A percentile compares a stretch with the other conserved stretches of the same genome.
phyloP scores from a whole-genome alignment of 2,329 filamentous ascomycete genomes.

The Neonectria sp. region DNA sequence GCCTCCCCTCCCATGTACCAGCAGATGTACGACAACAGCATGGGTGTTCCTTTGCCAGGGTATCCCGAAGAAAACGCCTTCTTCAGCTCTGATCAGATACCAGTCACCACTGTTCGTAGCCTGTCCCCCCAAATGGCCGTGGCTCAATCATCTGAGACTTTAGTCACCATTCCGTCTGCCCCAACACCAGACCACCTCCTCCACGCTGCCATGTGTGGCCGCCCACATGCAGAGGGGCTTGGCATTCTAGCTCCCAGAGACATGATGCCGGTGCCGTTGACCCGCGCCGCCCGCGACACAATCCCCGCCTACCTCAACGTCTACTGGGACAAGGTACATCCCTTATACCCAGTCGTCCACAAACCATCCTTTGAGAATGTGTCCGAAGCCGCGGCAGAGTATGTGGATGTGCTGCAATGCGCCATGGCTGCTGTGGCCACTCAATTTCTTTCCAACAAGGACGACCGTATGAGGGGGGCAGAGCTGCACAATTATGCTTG shows the following conservation, averaged over 20 bases:
- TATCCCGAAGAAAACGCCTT: slow-evolving; percentile 56
- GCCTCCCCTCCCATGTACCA: slow-evolving; percentile 52
- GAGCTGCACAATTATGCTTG: slow-evolving; percentile 67
- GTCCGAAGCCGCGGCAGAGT: slow-evolving; percentile 49
- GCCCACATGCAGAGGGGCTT: slow-evolving; percentile 59
- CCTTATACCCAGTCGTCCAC: slow-evolving; percentile 66
- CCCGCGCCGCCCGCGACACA: slow-evolving; percentile 57
- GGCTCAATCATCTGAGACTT: slow-evolving; percentile 63
- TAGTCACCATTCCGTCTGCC: slow-evolving; percentile 62
- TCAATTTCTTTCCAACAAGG: slow-evolving; percentile 63
- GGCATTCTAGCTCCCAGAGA: slow-evolving; percentile 50
- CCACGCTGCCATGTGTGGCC: slow-evolving; percentile 55
- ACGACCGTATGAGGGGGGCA: slow-evolving; percentile 65
- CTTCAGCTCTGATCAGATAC: slow-evolving; percentile 55
- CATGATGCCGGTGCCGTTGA: slow-evolving; percentile 52
- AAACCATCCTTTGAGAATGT: slow-evolving; percentile 60
- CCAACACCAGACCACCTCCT: slow-evolving; percentile 53
- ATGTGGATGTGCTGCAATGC: slow-evolving; percentile 61
- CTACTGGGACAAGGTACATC: slow-evolving; percentile 68
- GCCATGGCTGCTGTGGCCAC: slow-evolving; percentile 72
- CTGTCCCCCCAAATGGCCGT: slow-evolving; percentile 63
- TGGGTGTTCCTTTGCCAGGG: slow-evolving; percentile 51
- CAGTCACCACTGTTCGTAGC: slow-evolving; percentile 63
- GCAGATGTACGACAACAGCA: slow-evolving; percentile 50
- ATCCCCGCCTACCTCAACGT: slow-evolving; percentile 66